Conservation (phyloP, 2,329 filamentous ascomycete genomes). For the Aspergillus sp. region DNA sequence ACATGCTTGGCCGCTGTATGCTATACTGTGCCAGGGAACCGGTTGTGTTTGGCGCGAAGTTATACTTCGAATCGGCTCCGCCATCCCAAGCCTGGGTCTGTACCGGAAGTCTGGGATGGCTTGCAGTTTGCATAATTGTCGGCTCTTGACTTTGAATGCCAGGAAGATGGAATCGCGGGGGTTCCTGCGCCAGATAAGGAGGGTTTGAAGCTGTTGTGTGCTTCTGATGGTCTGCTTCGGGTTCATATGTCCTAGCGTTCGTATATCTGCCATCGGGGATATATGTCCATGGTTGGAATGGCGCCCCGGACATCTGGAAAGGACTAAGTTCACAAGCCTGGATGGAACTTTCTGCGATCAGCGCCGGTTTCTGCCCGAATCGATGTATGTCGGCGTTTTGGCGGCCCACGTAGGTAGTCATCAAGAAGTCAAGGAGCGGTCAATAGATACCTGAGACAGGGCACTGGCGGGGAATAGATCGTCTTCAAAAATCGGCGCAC, state of each 20-base stretch:
- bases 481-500: not conserved
- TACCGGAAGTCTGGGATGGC: constrained; percentile 17
- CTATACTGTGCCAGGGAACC: constrained; percentile 18
- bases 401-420: constrained; percentile 15
- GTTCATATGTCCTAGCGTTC: constrained; percentile 18
- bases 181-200: constrained; percentile 22
- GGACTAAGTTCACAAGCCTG: constrained; percentile 8
- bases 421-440: constrained; percentile 6
- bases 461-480: not conserved
- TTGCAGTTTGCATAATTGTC: constrained; percentile 12
- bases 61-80: constrained; percentile 24
- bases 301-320: constrained; percentile 33
- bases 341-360: constrained; percentile 3
- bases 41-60: constrained; percentile 20
- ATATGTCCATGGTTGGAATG: constrained; percentile 29
- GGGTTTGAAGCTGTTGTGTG: constrained; percentile 19
- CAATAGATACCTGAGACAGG: not conserved
- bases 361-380: not conserved
- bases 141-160: constrained; percentile 21
- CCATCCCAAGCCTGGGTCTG: constrained; percentile 19
- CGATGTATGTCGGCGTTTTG: not conserved
- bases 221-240: constrained; percentile 15
- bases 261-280: constrained; percentile 23
- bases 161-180: constrained; percentile 24
- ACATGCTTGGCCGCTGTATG: constrained; percentile 19